Evolutionary conservation across 2,329 filamentous ascomycete species (phyloP).

Genomic region (Chrysosporium keratinophilum): DNA sequence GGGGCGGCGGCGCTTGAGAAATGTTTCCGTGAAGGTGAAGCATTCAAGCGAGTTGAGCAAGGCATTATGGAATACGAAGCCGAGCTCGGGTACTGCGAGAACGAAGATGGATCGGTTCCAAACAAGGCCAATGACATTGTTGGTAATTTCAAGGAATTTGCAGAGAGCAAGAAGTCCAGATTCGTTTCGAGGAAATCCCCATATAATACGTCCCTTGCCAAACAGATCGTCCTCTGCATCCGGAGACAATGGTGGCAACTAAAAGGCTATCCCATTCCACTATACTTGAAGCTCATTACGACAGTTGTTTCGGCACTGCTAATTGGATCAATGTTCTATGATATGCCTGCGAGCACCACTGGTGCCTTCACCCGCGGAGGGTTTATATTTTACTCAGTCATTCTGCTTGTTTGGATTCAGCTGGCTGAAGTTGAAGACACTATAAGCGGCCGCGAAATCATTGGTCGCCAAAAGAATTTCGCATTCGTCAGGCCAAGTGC

Average conservation of each 20-base stretch:
- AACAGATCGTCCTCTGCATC: slow-evolving; percentile 65
- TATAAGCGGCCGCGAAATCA: slow-evolving; percentile 43
- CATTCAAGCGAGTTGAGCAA: slow-evolving; percentile 22
- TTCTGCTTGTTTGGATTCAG: slow-evolving; percentile 74
- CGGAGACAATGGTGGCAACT: slow-evolving; percentile 60
- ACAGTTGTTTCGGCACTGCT: slow-evolving; percentile 35
- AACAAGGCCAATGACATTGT: slow-evolving; percentile 41
- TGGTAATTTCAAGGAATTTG: slow-evolving; percentile 49
- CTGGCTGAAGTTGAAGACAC: slow-evolving; percentile 52
- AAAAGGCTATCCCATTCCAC: slow-evolving; percentile 52
- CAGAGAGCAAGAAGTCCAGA: slow-evolving; percentile 20
- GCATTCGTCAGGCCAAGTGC: slow-evolving; percentile 61
- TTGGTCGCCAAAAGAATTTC: slow-evolving; percentile 56
- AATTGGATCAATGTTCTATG: slow-evolving; percentile 70
- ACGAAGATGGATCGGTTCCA: not conserved
- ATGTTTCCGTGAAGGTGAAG: slow-evolving; percentile 39
- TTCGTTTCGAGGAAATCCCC: slow-evolving; percentile 34
- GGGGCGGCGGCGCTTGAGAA: slow-evolving; percentile 52
- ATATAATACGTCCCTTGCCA: slow-evolving; percentile 64
- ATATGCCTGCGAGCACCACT: slow-evolving; percentile 51
- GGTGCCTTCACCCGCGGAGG: slow-evolving; percentile 66
- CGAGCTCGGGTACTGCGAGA: slow-evolving; percentile 28
- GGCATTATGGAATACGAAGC: slow-evolving; percentile 37
- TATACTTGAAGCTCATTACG: slow-evolving; percentile 51
- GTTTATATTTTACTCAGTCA: slow-evolving; percentile 74